Evolutionary conservation across 1,284 basidiomycete genomes (phyloP), one percentile per base, ranked within the genome.

Genomic region (Pseudozyma tsukubaensis): DNA sequence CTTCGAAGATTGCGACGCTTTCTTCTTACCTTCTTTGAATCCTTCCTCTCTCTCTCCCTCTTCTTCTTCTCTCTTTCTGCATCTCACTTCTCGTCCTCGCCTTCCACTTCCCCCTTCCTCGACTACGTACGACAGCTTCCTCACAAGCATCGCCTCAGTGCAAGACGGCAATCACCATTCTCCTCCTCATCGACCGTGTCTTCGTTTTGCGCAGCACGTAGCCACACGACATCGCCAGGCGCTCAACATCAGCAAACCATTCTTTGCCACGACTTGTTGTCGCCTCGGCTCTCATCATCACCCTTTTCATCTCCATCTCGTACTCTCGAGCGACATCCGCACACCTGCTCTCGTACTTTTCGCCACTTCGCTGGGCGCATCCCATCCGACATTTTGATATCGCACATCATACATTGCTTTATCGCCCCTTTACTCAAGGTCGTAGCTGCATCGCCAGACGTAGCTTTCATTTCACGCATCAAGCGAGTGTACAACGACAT

Each of bases 201-300:
- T 19, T 29, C 24, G 24, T 3, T 29, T 29, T 29, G 45, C 24
- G 52, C 51, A 53, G 51, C 18, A 6, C 52, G 16, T 12, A 21
- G 52, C 34, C 21, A 18, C 12, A n/a, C 35, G 16, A 2, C 8
- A 6, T 18, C 19, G 52, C 36, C 16, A 45, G 45, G 32, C 50
- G 44, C 2, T 35, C 49, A 44, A 13, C 59, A 45, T 52, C 29
- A 62, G 66, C 66, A 68, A 61, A 62, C 59, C 42, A 62, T 59
- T 62, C 59, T 68, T 68, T 68, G 66, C 55, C 37, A 50, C 55
- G 21, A 47, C 36, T n/a, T 42, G 57, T 35, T 59, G 43, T 47
- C 43, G 29, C 37, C 44, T 56, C 36, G 44, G 36, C 32, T 24
- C 35, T 45, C 11, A 14, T 14, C 37, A 39, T 3, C 37, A 2